phyloP scores from a whole-genome alignment of 2,329 filamentous ascomycete species.

The Fonsecaea pugnacius region DNA sequence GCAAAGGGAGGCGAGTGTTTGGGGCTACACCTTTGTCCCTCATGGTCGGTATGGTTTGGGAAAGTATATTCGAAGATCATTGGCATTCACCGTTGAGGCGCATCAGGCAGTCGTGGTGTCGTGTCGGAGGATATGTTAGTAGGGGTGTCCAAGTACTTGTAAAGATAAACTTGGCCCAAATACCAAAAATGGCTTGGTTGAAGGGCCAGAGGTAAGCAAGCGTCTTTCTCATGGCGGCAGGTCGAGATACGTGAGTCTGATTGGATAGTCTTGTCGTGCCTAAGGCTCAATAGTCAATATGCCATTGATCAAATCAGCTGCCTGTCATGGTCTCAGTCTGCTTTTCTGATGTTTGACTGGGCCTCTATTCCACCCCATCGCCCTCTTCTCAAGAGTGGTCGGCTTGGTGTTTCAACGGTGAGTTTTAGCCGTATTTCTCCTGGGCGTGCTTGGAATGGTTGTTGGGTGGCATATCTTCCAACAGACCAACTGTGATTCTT shows the following conservation, averaged over 20 bases:
- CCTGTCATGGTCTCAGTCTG: not conserved
- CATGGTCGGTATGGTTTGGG: too few relatives aligned
- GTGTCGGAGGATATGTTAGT: too few relatives aligned
- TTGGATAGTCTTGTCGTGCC: not conserved
- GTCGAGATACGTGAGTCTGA: not conserved
- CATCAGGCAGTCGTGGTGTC: too few relatives aligned
- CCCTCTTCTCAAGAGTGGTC: not conserved
- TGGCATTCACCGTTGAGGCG: too few relatives aligned
- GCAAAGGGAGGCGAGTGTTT: too few relatives aligned
- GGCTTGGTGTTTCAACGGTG: not conserved
- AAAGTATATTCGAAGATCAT: too few relatives aligned
- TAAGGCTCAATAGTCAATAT: not conserved
- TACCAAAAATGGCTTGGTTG: not conserved
- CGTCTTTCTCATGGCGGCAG: not conserved
- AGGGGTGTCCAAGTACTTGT: too few relatives aligned
- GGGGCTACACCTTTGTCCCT: too few relatives aligned
- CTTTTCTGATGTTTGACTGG: not conserved
- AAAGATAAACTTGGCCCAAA: not conserved
- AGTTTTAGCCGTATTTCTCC: not conserved
- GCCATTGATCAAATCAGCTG: constrained; percentile 1
- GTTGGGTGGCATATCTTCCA: not conserved
- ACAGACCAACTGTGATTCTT: not conserved
- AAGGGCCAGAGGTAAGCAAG: not conserved
- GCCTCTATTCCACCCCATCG: not conserved
- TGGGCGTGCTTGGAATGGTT: not conserved